Base-by-base conservation (phyloP, 2,329 filamentous ascomycete genomes). In the Diaporthe longicolla region DNA sequence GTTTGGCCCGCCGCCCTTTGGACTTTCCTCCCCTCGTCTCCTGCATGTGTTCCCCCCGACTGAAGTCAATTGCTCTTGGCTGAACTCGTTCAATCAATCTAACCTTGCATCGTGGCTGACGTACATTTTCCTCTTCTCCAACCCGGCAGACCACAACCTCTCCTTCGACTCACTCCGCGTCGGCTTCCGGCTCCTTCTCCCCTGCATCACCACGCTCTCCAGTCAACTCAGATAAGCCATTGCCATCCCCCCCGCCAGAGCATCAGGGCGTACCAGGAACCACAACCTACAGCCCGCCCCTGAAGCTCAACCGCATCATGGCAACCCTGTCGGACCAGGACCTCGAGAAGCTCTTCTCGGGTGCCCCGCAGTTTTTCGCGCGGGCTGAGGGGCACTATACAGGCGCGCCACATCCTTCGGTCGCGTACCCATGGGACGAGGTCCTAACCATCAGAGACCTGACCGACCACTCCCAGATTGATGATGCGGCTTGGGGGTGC, bases 331-430 rank as follows among this genome's bases (percentile, higher is more conserved):
- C 83, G 78, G 87, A 90, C 59, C 84, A 86, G 54, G 90, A 93
- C 77, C 84, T 94, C 69, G 90, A 92, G 82, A 90, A 91, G 81
- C 87, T 94, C 78, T 94, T 94, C 85, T 93, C 92, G 35, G 92
- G 93, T n/a, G 93, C 93, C 57, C 93, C 93, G 76, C 92, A 93
- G 80, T 94, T 92, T 84, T 91, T 91, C 81, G 88, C 90, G 77
- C 87, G 89, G 70, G 88, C 87, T 73, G 88, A 90, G 77, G 88
- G 89, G 52, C 89, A 91, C 80, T 89, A 86, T 80, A 88, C 87
- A 74, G 90, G 87, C 68, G 89, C 90, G 50, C 89, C 89, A 29
- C 88, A 90, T 77, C 91, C 92, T 29, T 90, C 86, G 65, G 90
- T 92, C 37, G 89, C 90, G 50, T 94, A 91, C 79, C 92, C 92